Conservation (phyloP, 2,329 filamentous ascomycete genomes). For the Aspergillus ruber region DNA sequence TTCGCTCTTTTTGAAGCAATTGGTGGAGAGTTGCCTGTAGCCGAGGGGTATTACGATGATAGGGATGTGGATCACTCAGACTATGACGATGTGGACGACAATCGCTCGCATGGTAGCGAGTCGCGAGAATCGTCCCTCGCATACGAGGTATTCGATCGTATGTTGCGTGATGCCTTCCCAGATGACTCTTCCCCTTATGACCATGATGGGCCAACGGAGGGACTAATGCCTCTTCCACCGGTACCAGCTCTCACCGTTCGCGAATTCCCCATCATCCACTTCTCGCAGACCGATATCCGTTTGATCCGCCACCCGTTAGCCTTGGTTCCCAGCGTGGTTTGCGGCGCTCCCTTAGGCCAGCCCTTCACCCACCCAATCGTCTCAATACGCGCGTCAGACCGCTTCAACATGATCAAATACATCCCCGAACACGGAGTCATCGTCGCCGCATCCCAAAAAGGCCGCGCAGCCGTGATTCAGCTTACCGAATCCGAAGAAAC, state of each 20-base stretch:
- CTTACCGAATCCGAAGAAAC: slow-evolving; percentile 38
- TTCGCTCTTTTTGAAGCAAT: slow-evolving; percentile 17
- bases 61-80: slow-evolving; percentile 9
- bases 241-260: slow-evolving; percentile 13
- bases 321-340: slow-evolving; percentile 24
- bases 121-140: slow-evolving; percentile 2
- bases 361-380: slow-evolving; percentile 18
- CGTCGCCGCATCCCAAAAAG: slow-evolving; percentile 52
- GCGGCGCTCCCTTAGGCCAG: slow-evolving; percentile 23
- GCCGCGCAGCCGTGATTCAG: slow-evolving; percentile 49
- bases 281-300: slow-evolving; percentile 34
- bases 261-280: slow-evolving; percentile 38
- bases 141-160: slow-evolving; percentile 15
- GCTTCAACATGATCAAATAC: slow-evolving; percentile 53
- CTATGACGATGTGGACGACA: slow-evolving; percentile 9
- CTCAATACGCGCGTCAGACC: slow-evolving; percentile 33
- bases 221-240: slow-evolving; percentile 5
- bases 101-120: slow-evolving; percentile 10
- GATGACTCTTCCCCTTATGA: slow-evolving; percentile 1
- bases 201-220: background rate
- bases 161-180: slow-evolving; percentile 6
- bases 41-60: slow-evolving; percentile 14
- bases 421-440: slow-evolving; percentile 55
- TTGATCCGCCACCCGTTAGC: slow-evolving; percentile 30
- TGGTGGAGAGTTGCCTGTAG: slow-evolving; percentile 13